A percentile compares a stretch with the other conserved stretches of the same genome.
Conservation (phyloP, 1,139 yeast genomes). For the Hansenula anomala region DNA sequence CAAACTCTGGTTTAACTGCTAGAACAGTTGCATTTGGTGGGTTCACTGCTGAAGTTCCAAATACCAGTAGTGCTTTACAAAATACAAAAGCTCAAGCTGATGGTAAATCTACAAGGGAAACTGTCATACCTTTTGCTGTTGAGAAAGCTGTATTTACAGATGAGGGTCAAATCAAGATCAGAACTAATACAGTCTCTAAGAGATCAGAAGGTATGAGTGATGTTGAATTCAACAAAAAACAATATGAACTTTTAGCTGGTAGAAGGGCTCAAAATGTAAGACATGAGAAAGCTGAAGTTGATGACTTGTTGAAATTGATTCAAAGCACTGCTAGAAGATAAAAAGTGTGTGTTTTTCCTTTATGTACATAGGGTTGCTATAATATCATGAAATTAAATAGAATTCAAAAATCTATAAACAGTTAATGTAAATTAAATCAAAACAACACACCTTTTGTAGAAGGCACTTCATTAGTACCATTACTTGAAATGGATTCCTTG, state of each 20-base stretch:
- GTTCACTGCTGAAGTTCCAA: conserved; percentile 42
- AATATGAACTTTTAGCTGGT: neutral
- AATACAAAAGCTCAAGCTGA: conserved; percentile 7
- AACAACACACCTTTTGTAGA: conserved; percentile 92
- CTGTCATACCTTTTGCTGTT: conserved; percentile 17
- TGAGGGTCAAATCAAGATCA: conserved; percentile 16
- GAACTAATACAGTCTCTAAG: conserved; percentile 1
- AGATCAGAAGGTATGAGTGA: neutral
- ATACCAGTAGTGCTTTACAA: conserved; percentile 4
- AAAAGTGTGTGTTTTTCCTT: no score
- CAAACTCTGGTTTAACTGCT: conserved; percentile 31
- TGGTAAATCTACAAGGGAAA: conserved; percentile 18
- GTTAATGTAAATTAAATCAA: conserved; percentile 19
- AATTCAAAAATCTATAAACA: no score
- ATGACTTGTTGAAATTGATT: no score
- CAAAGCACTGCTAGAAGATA: no score
- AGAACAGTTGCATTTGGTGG: conserved; percentile 71
- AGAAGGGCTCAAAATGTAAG: neutral
- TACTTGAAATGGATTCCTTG: conserved; percentile 75
- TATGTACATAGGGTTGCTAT: neutral
- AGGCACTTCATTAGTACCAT: conserved; percentile 89
- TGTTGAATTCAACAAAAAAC: neutral
- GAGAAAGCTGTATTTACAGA: conserved; percentile 10
- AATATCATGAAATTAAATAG: no score
- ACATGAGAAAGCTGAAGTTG: neutral